These are phyloP conservation scores for Ceratobasidium sp. DNA, from an alignment of 1,284 basidiomycete species.

Conservation along the genomic window DNA sequence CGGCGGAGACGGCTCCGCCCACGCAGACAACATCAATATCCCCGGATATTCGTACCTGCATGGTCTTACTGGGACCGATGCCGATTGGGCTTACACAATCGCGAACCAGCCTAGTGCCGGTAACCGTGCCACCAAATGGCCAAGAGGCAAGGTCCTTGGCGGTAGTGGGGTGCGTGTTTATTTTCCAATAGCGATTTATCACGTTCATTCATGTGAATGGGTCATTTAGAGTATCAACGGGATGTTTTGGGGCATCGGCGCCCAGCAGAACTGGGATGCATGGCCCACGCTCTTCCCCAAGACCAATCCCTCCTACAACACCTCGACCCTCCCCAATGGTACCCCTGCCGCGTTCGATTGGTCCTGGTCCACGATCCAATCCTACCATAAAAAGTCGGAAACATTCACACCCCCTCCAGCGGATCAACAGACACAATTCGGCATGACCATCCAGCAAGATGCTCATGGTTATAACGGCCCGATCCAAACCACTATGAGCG, in stretches of 20 bases:
- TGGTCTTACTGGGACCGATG: constrained; percentile 48
- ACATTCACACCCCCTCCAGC: constrained; percentile 51
- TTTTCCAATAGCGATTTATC: not conserved
- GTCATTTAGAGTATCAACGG: constrained; percentile 49
- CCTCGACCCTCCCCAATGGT: constrained; percentile 24
- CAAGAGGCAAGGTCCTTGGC: constrained; percentile 54
- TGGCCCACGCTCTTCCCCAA: constrained; percentile 33
- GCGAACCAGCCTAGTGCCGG: constrained; percentile 46
- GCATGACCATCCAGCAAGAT: constrained; percentile 49
- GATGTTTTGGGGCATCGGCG: constrained; percentile 50
- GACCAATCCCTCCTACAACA: constrained; percentile 19
- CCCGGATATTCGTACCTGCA: constrained; percentile 51
- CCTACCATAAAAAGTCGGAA: constrained; percentile 49
- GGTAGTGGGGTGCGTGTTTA: constrained; percentile 48
- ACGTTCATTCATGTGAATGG: not conserved
- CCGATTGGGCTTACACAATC: constrained; percentile 55
- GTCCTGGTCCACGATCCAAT: constrained; percentile 10
- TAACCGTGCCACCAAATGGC: constrained; percentile 47
- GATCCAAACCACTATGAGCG: constrained; percentile 48
- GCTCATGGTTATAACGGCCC: constrained; percentile 56
- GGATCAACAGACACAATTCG: constrained; percentile 45
- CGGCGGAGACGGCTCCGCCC: constrained; percentile 51
- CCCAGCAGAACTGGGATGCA: constrained; percentile 16
- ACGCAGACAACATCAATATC: constrained; percentile 49
- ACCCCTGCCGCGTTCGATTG: constrained; percentile 21